Base-by-base conservation (phyloP, 306 rosid genomes). In the Cicer judaicum region DNA sequence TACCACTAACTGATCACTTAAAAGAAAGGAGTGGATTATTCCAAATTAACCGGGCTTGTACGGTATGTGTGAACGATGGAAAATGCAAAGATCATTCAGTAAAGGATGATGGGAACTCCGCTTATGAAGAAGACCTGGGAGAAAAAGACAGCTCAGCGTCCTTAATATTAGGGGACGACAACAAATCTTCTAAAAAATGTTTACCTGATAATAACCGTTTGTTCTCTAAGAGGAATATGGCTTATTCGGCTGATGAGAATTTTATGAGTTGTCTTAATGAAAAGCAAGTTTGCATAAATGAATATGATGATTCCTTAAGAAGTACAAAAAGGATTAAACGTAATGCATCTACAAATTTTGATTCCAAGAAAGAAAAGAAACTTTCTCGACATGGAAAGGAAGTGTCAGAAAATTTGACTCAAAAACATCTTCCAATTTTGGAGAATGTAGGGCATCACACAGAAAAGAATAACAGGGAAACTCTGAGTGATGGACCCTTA, bases 11-110 rank as follows among this genome's bases (percentile, higher is more conserved):
- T 70, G 89, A 83, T 80, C 39, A 49, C 75, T 82, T 93, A 68
- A 85, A 80, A 81, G 83, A 50, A 48, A 87, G 69, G 75, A 79
- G 91, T 75, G 89, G 92, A 47, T 78, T 89, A 78, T 43, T 76
- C 4, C 55, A 50, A 29, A 64, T 12, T 46, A 86, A 43, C 73
- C 75, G 12, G 66, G 76, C 43, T 53, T 40, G 73, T 50, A 52
- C 42, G 64, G 60, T 67, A 71, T 61, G 7, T 64, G 75, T 24
- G 68, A 65, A 69, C 48, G 78, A 61, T 66, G 80, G 19, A 5
- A 65, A 81, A 74, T 12, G 48, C 55, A 62, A 41, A 46, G 60
- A 76, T 70, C 81, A 72, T 16, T 15, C 41, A 7, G 11, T 54
- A 46, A 85, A 79, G 73, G 81, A 64, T 67, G 53, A 34, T 29